Percentiles rank a stretch among this genome's conserved stretches.
Evolutionary conservation across 208 protist genomes (phyloP).

Genomic region (Leishmania guyanensis): DNA sequence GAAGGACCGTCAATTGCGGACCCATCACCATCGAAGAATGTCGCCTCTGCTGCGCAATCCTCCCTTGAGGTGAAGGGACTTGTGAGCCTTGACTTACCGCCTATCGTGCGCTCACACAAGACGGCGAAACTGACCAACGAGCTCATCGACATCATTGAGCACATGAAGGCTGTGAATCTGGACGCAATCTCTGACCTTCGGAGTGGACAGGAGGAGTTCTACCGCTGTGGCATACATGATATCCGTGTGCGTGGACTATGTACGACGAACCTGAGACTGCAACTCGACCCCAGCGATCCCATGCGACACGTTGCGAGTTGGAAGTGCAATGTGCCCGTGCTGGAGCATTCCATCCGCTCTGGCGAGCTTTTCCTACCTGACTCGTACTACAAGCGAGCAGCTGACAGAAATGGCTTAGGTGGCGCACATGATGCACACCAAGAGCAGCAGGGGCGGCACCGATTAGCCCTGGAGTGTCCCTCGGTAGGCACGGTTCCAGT

Average conservation of each 20-base stretch:
- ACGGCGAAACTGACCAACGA: constrained; percentile 28
- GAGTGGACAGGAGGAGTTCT: constrained; percentile 58
- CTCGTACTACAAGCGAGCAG: constrained; percentile 17
- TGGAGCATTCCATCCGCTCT: constrained; percentile 38
- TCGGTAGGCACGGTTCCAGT: constrained; percentile 32
- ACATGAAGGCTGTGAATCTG: constrained; percentile 52
- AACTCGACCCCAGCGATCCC: constrained; percentile 12
- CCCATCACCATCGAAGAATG: neutral
- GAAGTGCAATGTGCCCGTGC: constrained; percentile 58
- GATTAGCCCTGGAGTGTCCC: neutral
- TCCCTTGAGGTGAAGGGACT: constrained; percentile 28
- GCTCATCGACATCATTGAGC: constrained; percentile 35
- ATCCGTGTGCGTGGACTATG: constrained; percentile 46
- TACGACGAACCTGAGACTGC: constrained; percentile 56
- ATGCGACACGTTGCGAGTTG: constrained; percentile 25
- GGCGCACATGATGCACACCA: neutral
- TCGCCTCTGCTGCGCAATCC: neutral
- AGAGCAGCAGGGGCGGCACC: neutral
- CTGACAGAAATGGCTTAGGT: neutral
- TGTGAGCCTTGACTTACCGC: constrained; percentile 64
- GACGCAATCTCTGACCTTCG: constrained; percentile 38
- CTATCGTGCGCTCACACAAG: constrained; percentile 37
- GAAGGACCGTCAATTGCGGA: neutral
- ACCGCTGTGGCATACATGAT: constrained; percentile 47
- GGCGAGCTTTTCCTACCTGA: constrained; percentile 48